These are phyloP conservation scores for Purpureocillium takamizusanense DNA, from an alignment of 2,329 filamentous ascomycete species.

Conservation along the genomic window DNA sequence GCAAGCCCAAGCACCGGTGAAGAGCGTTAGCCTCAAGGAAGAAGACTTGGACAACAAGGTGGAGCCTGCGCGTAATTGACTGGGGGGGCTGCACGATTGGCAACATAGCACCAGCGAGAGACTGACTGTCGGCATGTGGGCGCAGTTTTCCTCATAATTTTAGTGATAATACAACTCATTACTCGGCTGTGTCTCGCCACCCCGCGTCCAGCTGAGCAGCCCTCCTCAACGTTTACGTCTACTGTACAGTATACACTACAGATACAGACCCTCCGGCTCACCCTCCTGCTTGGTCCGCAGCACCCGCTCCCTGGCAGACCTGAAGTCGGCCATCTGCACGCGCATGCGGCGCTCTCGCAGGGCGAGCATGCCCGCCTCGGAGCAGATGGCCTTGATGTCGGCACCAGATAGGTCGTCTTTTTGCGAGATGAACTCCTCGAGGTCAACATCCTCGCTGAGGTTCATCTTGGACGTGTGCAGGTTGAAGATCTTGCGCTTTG, in stretches of 20 bases:
- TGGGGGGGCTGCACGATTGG: too few relatives aligned
- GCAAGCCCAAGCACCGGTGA: slow-evolving; percentile 8
- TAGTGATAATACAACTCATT: too few relatives aligned
- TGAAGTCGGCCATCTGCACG: slow-evolving; percentile 98
- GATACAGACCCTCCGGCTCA: slow-evolving; percentile 94
- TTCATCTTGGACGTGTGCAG: slow-evolving; percentile 99
- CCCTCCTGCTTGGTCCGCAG: slow-evolving; percentile 98
- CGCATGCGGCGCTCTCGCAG: slow-evolving; percentile 93
- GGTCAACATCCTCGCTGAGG: slow-evolving; percentile 88
- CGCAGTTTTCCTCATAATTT: too few relatives aligned
- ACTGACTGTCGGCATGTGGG: too few relatives aligned
- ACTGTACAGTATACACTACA: slow-evolving; percentile 61
- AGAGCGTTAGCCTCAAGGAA: slow-evolving; percentile 12
- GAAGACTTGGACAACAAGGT: too few relatives aligned
- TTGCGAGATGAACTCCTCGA: slow-evolving; percentile 96
- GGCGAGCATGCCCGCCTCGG: slow-evolving; percentile 89
- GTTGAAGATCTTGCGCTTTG: slow-evolving; percentile 94
- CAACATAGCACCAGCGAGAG: too few relatives aligned
- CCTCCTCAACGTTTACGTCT: too few relatives aligned
- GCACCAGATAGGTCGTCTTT: slow-evolving; percentile 97
- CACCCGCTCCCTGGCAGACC: slow-evolving; percentile 83
- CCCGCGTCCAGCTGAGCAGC: too few relatives aligned
- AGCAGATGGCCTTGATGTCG: slow-evolving; percentile 98
- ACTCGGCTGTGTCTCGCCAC: too few relatives aligned
- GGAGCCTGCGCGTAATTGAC: too few relatives aligned